phyloP scores from a whole-genome alignment of 164 flowering plant species.

The Vitis amurensis region DNA sequence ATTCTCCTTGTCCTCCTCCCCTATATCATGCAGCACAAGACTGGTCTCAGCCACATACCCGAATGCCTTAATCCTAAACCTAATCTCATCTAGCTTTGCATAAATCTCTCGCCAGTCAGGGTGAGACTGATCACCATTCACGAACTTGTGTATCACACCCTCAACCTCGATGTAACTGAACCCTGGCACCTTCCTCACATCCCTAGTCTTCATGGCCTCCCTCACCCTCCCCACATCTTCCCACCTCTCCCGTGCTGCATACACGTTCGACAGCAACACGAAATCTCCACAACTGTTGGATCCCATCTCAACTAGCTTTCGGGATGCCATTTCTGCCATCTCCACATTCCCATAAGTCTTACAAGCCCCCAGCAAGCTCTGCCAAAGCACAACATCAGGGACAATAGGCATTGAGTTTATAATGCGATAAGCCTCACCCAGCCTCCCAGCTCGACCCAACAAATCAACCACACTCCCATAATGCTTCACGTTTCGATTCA shows the following conservation, averaged over 20 bases:
- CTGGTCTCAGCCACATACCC: conserved; percentile 75
- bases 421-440: conserved; percentile 59
- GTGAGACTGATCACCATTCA: conserved; percentile 69
- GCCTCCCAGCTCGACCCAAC: conserved; percentile 74
- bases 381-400: conserved; percentile 86
- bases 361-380: conserved; percentile 73
- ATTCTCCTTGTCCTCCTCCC: conserved; percentile 89
- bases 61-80: conserved; percentile 45
- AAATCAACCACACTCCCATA: conserved; percentile 82
- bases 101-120: conserved; percentile 55
- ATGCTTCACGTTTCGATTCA: conserved; percentile 66
- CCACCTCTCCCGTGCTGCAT: conserved; percentile 76
- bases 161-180: conserved; percentile 72
- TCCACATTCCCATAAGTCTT: conserved; percentile 73
- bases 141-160: conserved; percentile 62
- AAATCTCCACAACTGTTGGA: conserved; percentile 71
- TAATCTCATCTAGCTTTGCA: conserved; percentile 74
- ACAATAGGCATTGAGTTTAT: conserved; percentile 54
- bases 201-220: conserved; percentile 66
- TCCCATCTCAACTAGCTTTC: conserved; percentile 70
- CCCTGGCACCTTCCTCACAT: conserved; percentile 83
- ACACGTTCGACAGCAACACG: conserved; percentile 76
- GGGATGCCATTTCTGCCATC: conserved; percentile 69
- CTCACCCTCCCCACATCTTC: conserved; percentile 76
- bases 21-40: conserved; percentile 81